phyloP scores from a whole-genome alignment of 805 yeast genomes.

The Hanseniaspora meyeri region DNA sequence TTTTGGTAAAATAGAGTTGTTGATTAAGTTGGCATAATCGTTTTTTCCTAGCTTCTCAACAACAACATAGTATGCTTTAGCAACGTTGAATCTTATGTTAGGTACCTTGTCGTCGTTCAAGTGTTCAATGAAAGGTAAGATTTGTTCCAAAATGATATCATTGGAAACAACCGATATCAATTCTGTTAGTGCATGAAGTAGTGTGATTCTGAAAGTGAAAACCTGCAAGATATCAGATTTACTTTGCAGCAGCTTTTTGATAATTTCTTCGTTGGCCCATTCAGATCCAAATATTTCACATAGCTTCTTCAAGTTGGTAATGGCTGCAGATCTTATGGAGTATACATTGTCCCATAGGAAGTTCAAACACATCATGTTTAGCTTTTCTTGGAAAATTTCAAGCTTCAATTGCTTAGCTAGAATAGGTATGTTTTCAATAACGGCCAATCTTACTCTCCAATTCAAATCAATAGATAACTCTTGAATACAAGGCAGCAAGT shows the following conservation, averaged over 20 bases:
- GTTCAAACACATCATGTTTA: slow-evolving; percentile 82
- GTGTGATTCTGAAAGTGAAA: slow-evolving; percentile 84
- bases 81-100: slow-evolving; percentile 88
- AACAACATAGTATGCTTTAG: slow-evolving; percentile 61
- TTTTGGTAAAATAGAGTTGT: slow-evolving; percentile 46
- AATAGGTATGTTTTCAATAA: slow-evolving; percentile 89
- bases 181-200: slow-evolving; percentile 76
- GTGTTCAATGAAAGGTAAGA: slow-evolving; percentile 67
- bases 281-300: slow-evolving; percentile 80
- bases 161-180: slow-evolving; percentile 59
- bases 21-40: slow-evolving; percentile 30
- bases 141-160: slow-evolving; percentile 44
- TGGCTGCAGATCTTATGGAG: slow-evolving; percentile 94
- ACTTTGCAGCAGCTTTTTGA: slow-evolving; percentile 53
- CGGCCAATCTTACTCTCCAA: slow-evolving; percentile 96
- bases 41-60: slow-evolving; percentile 40
- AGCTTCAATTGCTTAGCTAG: slow-evolving; percentile 90
- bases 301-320: slow-evolving; percentile 62
- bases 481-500: slow-evolving; percentile 86
- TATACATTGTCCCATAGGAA: slow-evolving; percentile 98
- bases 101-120: slow-evolving; percentile 77
- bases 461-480: slow-evolving; percentile 92
- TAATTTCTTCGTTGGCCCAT: slow-evolving; percentile 82
- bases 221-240: slow-evolving; percentile 37
- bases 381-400: slow-evolving; percentile 80